Conservation (phyloP, 2,329 filamentous ascomycete species). For the Daldinia sp. region DNA sequence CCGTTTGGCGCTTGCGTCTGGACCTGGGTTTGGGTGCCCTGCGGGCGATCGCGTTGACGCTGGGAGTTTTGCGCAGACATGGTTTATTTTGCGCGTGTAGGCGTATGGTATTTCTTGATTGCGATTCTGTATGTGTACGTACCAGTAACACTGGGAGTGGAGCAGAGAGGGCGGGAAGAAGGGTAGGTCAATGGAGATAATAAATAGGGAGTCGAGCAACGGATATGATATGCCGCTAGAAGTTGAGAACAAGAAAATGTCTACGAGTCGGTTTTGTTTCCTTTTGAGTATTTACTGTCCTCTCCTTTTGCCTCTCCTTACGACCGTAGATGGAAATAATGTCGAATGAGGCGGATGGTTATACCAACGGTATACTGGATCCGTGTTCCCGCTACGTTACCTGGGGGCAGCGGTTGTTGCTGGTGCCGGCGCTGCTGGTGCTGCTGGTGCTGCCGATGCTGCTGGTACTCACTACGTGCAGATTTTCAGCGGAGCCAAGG, state of each 20-base stretch:
- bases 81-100: constrained; percentile 15
- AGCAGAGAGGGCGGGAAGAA: neutral
- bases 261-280: neutral
- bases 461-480: constrained; percentile 1
- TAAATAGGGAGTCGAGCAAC: neutral
- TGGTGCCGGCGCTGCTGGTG: neutral
- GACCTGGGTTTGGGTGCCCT: constrained; percentile 44
- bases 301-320: neutral
- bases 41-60: constrained; percentile 36
- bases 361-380: constrained; percentile 3
- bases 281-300: neutral
- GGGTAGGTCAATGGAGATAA: no score
- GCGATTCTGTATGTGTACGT: neutral
- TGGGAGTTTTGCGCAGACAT: constrained; percentile 29
- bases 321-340: neutral
- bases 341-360: constrained; percentile 2
- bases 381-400: constrained; percentile 4
- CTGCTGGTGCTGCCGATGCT: neutral
- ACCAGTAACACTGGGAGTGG: neutral
- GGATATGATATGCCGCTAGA: constrained; percentile 5
- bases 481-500: constrained; percentile 1
- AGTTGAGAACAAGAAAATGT: neutral
- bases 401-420: neutral
- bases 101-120: neutral
- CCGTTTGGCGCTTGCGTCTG: constrained; percentile 46